phyloP scores from a whole-genome alignment of 257 asterid species.

The Solanum habrochaites region DNA sequence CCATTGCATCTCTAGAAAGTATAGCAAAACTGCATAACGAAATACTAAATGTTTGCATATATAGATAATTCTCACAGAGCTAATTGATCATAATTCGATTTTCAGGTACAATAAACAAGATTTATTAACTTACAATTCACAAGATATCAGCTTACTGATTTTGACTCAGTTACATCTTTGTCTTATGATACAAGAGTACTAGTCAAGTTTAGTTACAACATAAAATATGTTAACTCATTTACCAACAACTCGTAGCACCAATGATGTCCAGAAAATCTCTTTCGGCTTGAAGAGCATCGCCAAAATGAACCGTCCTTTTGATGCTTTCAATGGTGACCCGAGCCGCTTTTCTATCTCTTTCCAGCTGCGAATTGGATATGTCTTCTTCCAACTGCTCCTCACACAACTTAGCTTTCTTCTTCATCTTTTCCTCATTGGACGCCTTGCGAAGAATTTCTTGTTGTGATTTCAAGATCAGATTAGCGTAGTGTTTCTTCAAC shows the following conservation, averaged over 20 bases:
- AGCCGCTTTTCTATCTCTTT: not conserved
- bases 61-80: not conserved
- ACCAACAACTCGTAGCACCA: not conserved
- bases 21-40: not conserved
- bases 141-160: too few relatives aligned
- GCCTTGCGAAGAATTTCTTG: not conserved
- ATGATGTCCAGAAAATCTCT: not conserved
- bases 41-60: not conserved
- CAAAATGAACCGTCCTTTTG: not conserved
- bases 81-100: not conserved
- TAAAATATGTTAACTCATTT: not conserved
- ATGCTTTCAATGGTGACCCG: not conserved
- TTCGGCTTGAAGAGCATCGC: not conserved
- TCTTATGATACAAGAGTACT: not conserved
- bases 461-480: not conserved
- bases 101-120: not conserved
- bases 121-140: not conserved
- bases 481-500: not conserved
- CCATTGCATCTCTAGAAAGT: not conserved
- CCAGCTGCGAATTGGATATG: not conserved
- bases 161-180: not conserved
- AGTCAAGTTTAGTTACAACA: not conserved
- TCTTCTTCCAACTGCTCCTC: not conserved
- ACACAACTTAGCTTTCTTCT: not conserved
- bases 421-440: not conserved